Evolutionary conservation across 2,329 filamentous ascomycete species (phyloP), one percentile per base, ranked within the genome.

Genomic region (Seiridium unicorne): DNA sequence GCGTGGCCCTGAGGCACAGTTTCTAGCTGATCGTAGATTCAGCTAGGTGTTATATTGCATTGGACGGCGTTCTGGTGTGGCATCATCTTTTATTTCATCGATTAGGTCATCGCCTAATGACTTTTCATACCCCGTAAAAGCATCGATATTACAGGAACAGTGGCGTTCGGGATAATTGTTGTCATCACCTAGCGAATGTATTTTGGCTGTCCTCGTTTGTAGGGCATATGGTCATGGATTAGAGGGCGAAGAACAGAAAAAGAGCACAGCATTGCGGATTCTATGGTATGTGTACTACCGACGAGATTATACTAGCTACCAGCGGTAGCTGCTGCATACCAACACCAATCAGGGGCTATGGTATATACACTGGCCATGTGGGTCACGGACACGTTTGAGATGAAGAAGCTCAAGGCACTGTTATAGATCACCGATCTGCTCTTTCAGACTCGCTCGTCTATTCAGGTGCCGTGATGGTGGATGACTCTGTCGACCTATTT

Each of bases 101-200:
- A 65, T 58, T 38, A 36, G 31, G 65, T 63, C 62, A 66, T 65
- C 63, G 65, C 63, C 44, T 69, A 61, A 66, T 63, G 64, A 68
- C 67, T 58, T 67, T 44, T 51, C 70, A 73, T 72, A 72, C 70
- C 70, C 70, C 64, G 62, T 66, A 70, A 70, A 71, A 71, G 67
- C 67, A 71, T 72, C 68, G 51, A 66, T 60, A 58, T 72, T 71
- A 70, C 66, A 67, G 70, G 70, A 64, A 60, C 61, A 60, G 51
- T 47, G 70, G 69, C 65, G 68, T 72, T 71, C 63, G 60, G 63
- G 63, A 62, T 59, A 31, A 55, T 34, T 42, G 36, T 55, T 44
- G 26, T 44, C 49, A 53, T 53, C 13, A 42, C 18, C 26, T 26
- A 55, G 51, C 51, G 51, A 44, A 9, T 31, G 26, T 55, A 26